A percentile compares a stretch with the other conserved stretches of the same genome.
These are phyloP conservation scores for Ceratocystiopsis minuta DNA, from an alignment of 2,329 filamentous ascomycete species.

Conservation along the genomic window DNA sequence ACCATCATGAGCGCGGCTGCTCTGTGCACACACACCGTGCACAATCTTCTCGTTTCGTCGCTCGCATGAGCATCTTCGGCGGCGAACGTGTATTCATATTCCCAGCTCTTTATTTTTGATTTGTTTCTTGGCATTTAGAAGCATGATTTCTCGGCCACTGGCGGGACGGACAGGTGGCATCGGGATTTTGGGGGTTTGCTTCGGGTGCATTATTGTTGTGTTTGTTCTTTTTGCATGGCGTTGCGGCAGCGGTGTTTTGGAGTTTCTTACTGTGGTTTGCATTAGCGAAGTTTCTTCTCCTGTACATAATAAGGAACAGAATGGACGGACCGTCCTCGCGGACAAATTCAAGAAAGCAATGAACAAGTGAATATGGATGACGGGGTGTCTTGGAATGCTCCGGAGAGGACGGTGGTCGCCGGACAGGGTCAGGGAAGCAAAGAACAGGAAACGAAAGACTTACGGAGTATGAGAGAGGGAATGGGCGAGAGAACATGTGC, in stretches of 20 bases:
- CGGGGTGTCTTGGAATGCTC: no score
- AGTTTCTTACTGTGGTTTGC: constrained; percentile 5
- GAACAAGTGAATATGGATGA: no score
- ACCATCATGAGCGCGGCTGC: not conserved
- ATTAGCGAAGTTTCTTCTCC: constrained; percentile 1
- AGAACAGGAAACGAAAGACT: not conserved
- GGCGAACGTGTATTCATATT: not conserved
- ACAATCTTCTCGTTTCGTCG: not conserved
- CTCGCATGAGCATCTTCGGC: not conserved
- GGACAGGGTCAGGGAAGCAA: not conserved
- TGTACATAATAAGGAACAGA: no score
- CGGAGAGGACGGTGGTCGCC: no score
- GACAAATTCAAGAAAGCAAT: not conserved
- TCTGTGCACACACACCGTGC: no score
- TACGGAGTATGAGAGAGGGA: not conserved
- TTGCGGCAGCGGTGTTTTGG: constrained; percentile 2
- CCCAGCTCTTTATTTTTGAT: not conserved
- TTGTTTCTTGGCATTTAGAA: not conserved
- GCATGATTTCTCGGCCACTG: not conserved
- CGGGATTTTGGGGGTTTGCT: not conserved
- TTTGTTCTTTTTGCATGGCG: constrained; percentile 4
- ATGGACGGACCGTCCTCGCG: not conserved
- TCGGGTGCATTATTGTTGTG: not conserved
- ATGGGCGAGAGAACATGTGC: not conserved
- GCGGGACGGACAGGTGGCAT: not conserved